phyloP scores from a whole-genome alignment of 2,329 filamentous ascomycete species.

The Fusarium nanum region DNA sequence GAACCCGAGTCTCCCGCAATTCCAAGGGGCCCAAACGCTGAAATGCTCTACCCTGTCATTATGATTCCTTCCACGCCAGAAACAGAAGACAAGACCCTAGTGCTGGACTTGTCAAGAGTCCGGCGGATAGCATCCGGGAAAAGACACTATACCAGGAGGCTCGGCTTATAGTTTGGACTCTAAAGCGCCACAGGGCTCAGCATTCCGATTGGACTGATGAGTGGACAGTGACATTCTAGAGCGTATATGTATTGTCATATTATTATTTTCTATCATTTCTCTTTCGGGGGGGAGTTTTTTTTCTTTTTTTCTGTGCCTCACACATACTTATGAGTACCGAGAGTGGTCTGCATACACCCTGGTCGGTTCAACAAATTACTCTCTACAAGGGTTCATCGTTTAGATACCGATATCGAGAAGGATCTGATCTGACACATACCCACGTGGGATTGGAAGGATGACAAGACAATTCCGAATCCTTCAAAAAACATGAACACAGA shows the following conservation, averaged over 20 bases:
- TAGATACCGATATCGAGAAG: not conserved
- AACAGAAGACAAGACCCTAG: not conserved
- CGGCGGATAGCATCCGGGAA: not conserved
- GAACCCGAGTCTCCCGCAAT: not conserved
- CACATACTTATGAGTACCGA: not conserved
- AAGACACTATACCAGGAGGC: not conserved
- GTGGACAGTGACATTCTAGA: not conserved
- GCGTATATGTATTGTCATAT: not conserved
- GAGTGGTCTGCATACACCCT: not conserved
- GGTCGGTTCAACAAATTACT: not conserved
- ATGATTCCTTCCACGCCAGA: not conserved
- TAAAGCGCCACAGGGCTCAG: not conserved
- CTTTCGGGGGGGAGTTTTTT: too few species aligned
- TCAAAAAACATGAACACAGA: not conserved
- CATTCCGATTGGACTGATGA: not conserved
- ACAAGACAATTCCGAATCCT: not conserved
- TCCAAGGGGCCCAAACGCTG: not conserved
- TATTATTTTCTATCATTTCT: not conserved
- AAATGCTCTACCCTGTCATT: not conserved
- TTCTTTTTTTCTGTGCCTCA: not conserved
- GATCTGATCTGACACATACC: not conserved
- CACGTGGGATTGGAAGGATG: constrained; percentile 6
- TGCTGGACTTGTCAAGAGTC: not conserved
- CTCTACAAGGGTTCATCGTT: not conserved
- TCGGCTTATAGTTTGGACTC: not conserved